Evolutionary conservation across 148 eudicot genomes (phyloP), one percentile per base, ranked within the genome.

Genomic region (Silene conica): DNA sequence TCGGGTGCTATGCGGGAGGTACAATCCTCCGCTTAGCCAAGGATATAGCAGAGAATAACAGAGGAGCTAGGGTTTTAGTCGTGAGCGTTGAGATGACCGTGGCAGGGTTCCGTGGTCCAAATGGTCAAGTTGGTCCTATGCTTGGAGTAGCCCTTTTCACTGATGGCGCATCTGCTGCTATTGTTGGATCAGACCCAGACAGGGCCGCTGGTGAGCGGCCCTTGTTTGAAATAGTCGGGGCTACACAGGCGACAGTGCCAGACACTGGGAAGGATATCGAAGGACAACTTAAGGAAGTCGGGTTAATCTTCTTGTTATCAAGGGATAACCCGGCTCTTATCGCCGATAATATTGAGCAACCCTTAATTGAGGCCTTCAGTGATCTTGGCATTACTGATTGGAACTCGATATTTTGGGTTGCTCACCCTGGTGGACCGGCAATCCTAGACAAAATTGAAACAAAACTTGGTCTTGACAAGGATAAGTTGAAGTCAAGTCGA

Each of bases 11-110:
- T 20, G 83, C 81, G 0, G 86, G 83, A 0, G 86, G 83, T 8
- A 83, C 86, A 3, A 83, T 80, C 63, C 79, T 83, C 11, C 79
- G 83, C 14, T 78, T 83, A 1, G 86, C 86, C 16, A 83, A 83
- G 79, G 86, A 83, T 59, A 65, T 83, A 0, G 83, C 86, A 0
- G 86, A 83, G 74, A 83, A 83, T 79, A 83, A 78, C 69, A 63
- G 61, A 11, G 81, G 79, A 3, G 83, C 86, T 0, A 76, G 86
- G 1, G 83, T 83, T 22, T 20, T 83, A 10, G 86, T 83, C 0
- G 86, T 77, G 1, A 80, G 86, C 38, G 77, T 82, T 1, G 85
- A 83, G 65, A 83, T 83, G 34, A 80, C 86, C 6, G 83, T 82
- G 1, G 67, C 80, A 3, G 77, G 81, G 9, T 71, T 71, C n/a